These are phyloP conservation scores for Penicillium sp. DNA, from an alignment of 2,329 filamentous ascomycete genomes.

Conservation along the genomic window DNA sequence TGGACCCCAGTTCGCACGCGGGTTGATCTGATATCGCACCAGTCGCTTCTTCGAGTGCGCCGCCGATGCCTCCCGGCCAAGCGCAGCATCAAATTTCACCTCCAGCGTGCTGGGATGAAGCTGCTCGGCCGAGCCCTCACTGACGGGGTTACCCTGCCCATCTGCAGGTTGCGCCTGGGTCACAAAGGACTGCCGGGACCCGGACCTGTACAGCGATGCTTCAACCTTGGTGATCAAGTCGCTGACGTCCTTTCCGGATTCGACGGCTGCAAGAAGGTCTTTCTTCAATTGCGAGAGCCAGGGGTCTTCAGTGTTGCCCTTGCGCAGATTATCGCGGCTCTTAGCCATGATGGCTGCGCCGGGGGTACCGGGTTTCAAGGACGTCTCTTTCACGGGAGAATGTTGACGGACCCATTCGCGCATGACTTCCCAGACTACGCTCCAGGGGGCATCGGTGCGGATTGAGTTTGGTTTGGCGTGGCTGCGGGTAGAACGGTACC, in stretches of 20 bases:
- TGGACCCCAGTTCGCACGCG: conserved; percentile 90
- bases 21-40: conserved; percentile 87
- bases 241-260: conserved; percentile 36
- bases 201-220: conserved; percentile 45
- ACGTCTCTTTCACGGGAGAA: conserved; percentile 71
- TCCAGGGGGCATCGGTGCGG: conserved; percentile 92
- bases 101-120: conserved; percentile 50
- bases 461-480: conserved; percentile 88
- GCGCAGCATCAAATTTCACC: conserved; percentile 75
- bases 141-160: not conserved
- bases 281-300: conserved; percentile 35
- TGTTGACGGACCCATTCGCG: conserved; percentile 86
- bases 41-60: conserved; percentile 63
- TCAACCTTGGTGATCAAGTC: conserved; percentile 48
- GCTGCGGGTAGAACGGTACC: conserved; percentile 80
- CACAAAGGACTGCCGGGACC: conserved; percentile 23
- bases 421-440: conserved; percentile 88
- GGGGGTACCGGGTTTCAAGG: conserved; percentile 68
- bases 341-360: conserved; percentile 69
- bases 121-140: not conserved
- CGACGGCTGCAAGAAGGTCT: conserved; percentile 38
- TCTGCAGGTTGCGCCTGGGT: conserved; percentile 5
- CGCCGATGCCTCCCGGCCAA: conserved; percentile 65
- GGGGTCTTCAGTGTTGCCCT: conserved; percentile 35
- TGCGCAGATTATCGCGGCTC: conserved; percentile 34